Base-by-base conservation (phyloP, 495 filamentous ascomycete species). In the Penicillium antarcticum region DNA sequence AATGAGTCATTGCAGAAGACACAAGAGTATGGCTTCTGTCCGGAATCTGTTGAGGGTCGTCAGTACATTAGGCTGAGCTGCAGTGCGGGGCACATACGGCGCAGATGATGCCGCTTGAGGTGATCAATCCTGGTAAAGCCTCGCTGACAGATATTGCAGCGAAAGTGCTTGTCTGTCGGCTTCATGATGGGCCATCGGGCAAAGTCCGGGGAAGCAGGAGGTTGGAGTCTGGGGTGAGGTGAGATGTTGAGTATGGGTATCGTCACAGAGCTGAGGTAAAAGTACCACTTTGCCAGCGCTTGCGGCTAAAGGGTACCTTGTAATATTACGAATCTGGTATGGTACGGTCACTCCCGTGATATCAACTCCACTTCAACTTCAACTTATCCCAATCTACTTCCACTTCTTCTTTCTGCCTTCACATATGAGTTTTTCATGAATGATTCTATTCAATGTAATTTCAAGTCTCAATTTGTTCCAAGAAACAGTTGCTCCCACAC, bases 101-200 rank as follows among this genome's bases (percentile, higher is more conserved):
- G 68, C 13, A 77, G 57, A 55, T 77, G 71, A 51, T 77, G 73
- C 48, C 73, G 60, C 52, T 77, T 77, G 32, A 77, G 61, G 56
- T 77, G 73, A 57, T 77, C 73, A 63, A 75, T 72, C 52, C 73
- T 72, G 21, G 73, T 75, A 60, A 77, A 77, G 43, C 65, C 67
- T 49, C 73, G 72, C 66, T 74, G 69, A 55, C 73, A 77, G 56
- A 74, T 54, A 12, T 66, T 67, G 49, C 73, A 77, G 58, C 70
- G 66, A 54, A 75, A 76, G 50, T 74, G 72, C 57, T 77, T 75
- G 53, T 69, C 67, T 43, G 66, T 49, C 38, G 67, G 56, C 63
- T 71, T 73, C 73, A 73, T 71, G 49, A 39, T 72, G 58, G 57
- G 53, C 62, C 70, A 74, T 70, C 64, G 70, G 67, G 65, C 65